Percentiles rank a stretch among this genome's conserved stretches.
Evolutionary conservation across 176 grass and related monocot species (phyloP).

Genomic region (Lolium perenne): DNA sequence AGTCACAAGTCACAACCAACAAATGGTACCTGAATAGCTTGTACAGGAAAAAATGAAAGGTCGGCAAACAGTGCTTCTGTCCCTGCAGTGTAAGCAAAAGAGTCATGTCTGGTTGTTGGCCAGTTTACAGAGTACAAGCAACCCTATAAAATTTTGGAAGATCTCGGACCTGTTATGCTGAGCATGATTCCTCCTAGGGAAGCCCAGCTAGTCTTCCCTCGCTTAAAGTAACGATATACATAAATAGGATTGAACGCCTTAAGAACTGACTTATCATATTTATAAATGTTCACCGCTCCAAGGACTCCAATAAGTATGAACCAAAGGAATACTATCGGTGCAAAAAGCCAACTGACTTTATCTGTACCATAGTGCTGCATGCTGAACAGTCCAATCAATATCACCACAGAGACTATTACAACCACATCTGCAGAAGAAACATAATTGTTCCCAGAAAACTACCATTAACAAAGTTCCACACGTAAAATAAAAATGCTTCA

Average conservation of each 20-base stretch:
- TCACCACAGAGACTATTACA: constrained; percentile 63
- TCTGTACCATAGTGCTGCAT: constrained; percentile 92
- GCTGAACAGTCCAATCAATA: constrained; percentile 85
- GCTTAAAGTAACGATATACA: constrained; percentile 69
- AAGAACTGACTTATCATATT: constrained; percentile 72
- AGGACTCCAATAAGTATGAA: constrained; percentile 81
- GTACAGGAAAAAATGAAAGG: constrained; percentile 77
- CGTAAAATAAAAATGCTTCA: not conserved
- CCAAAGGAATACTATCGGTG: constrained; percentile 83
- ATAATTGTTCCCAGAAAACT: not conserved
- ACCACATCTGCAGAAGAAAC: constrained; percentile 60
- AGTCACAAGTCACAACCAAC: not conserved
- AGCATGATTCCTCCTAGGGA: constrained; percentile 95
- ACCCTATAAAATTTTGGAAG: constrained; percentile 11
- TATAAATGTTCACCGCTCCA: constrained; percentile 72
- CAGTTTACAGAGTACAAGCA: not conserved
- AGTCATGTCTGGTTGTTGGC: constrained; percentile 2
- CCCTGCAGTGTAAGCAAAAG: constrained; percentile 55
- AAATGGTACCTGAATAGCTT: constrained; percentile 75
- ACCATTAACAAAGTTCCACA: not conserved
- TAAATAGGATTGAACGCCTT: constrained; percentile 79
- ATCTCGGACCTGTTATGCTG: constrained; percentile 73
- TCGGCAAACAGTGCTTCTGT: constrained; percentile 94
- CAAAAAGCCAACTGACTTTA: constrained; percentile 87
- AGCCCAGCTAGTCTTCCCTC: constrained; percentile 63